Evolutionary conservation across 495 filamentous ascomycete genomes (phyloP).

Genomic region (Saxophila tyrrhenica): DNA sequence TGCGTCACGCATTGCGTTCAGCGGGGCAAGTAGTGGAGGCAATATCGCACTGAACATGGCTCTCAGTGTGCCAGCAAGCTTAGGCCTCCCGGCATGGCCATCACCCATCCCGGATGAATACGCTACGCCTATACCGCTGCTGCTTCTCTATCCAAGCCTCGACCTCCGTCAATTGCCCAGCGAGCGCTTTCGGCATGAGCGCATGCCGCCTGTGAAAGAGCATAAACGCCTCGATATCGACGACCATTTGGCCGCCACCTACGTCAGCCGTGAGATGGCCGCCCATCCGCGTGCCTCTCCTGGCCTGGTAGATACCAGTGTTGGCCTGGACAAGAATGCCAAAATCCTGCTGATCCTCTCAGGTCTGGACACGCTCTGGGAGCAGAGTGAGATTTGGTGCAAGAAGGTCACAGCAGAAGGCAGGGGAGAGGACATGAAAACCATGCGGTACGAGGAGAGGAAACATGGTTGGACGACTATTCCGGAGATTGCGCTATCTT

Average conservation of each 20-base stretch:
- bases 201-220: slow-evolving; percentile 6
- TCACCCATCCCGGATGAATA: slow-evolving; percentile 16
- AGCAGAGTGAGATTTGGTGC: slow-evolving; percentile 28
- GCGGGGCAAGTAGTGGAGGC: slow-evolving; percentile 27
- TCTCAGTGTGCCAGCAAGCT: slow-evolving; percentile 15
- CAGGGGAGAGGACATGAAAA: slow-evolving; percentile 19
- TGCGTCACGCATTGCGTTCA: slow-evolving; percentile 23
- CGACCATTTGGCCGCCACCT: slow-evolving; percentile 11
- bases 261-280: slow-evolving; percentile 16
- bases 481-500: slow-evolving; percentile 21
- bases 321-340: slow-evolving; percentile 22
- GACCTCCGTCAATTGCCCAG: slow-evolving; percentile 12
- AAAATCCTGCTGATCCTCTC: slow-evolving; percentile 28
- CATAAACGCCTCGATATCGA: slow-evolving; percentile 13
- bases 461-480: slow-evolving; percentile 31
- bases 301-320: slow-evolving; percentile 20
- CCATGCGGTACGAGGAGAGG: slow-evolving; percentile 23
- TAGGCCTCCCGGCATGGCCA: slow-evolving; percentile 12
- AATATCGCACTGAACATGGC: slow-evolving; percentile 30
- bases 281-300: slow-evolving; percentile 19
- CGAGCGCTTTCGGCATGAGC: slow-evolving; percentile 5
- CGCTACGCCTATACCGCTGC: slow-evolving; percentile 3
- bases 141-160: slow-evolving; percentile 14
- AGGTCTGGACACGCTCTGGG: slow-evolving; percentile 25
- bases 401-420: slow-evolving; percentile 17